Evolutionary conservation across 371 early-diverging fungal genomes (phyloP), one percentile per base, ranked within the genome.

Genomic region (Mortierella sp.): DNA sequence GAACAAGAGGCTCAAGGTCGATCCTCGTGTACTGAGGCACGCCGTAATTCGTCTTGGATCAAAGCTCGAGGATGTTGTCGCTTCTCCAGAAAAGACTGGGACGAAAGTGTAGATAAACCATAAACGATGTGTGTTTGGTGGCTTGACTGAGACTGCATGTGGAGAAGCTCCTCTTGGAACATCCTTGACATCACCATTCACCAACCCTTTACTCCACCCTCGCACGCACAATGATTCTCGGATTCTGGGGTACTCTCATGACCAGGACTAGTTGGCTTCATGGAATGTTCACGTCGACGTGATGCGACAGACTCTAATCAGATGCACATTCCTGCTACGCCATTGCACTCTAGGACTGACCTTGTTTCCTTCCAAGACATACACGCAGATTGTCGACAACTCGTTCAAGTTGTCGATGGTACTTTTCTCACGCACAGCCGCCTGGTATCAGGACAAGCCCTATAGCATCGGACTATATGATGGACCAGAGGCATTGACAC

Each of bases 391-490:
- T 43, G 94, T 93, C 28, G 89, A 92, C 48, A 82, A 83, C 52
- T 81, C 90, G 31, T 94, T 94, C 86, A 86, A 89, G 58, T 58
- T 94, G 56, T 83, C 91, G 40, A 91, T 89, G 81, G 92, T 91
- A 82, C 25, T 49, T 39, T 34, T n/a, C n/a, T n/a, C n/a, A n/a
- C n/a, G n/a, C n/a, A n/a, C n/a, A n/a, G n/a, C n/a, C n/a, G n/a
- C n/a, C n/a, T n/a, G n/a, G n/a, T n/a, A n/a, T n/a, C n/a, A n/a
- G n/a, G n/a, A n/a, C n/a, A n/a, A n/a, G n/a, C n/a, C n/a, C n/a
- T n/a, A n/a, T n/a, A n/a, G n/a, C n/a, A n/a, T n/a, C n/a, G n/a
- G n/a, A n/a, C n/a, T n/a, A n/a, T n/a, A n/a, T n/a, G n/a, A n/a
- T n/a, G n/a, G n/a, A n/a, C n/a, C n/a, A n/a, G n/a, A n/a, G n/a